Conservation (phyloP, 345 rosid species). For the Corymbia maculata region DNA sequence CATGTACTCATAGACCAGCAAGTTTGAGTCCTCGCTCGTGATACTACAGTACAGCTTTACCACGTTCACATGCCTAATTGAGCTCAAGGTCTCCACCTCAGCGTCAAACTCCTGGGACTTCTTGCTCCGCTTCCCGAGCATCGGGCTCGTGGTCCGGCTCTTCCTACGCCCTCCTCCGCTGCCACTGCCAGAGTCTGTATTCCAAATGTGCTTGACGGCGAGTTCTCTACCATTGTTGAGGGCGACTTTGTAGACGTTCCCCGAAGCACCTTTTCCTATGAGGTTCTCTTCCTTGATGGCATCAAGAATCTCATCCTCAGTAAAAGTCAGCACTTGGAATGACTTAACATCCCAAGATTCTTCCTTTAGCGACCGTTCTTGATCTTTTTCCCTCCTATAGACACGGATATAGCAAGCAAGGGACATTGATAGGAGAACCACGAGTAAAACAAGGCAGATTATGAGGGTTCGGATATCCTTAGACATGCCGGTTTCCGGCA, state of each 20-base stretch:
- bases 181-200: slow-evolving; percentile 7
- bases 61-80: slow-evolving; percentile 9
- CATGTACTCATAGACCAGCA: slow-evolving; percentile 12
- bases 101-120: slow-evolving; percentile 21
- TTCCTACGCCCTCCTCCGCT: slow-evolving; percentile 8
- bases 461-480: background rate
- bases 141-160: slow-evolving; percentile 47
- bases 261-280: slow-evolving; percentile 10
- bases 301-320: slow-evolving; percentile 15
- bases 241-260: slow-evolving; percentile 7
- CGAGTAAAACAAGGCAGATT: background rate
- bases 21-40: slow-evolving; percentile 14
- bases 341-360: slow-evolving; percentile 15
- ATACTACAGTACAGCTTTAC: slow-evolving; percentile 13
- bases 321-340: slow-evolving; percentile 7
- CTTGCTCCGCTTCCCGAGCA: slow-evolving; percentile 20
- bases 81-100: slow-evolving; percentile 13
- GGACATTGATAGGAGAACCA: background rate
- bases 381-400: background rate
- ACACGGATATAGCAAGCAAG: background rate
- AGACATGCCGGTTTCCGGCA: background rate
- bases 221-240: slow-evolving; percentile 4
- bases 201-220: slow-evolving; percentile 17
- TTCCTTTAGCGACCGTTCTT: slow-evolving; percentile 1
- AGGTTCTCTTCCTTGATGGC: slow-evolving; percentile 11